Evolutionary conservation across 2,329 filamentous ascomycete genomes (phyloP), one percentile per base, ranked within the genome.

Genomic region (Claviceps pusilla): DNA sequence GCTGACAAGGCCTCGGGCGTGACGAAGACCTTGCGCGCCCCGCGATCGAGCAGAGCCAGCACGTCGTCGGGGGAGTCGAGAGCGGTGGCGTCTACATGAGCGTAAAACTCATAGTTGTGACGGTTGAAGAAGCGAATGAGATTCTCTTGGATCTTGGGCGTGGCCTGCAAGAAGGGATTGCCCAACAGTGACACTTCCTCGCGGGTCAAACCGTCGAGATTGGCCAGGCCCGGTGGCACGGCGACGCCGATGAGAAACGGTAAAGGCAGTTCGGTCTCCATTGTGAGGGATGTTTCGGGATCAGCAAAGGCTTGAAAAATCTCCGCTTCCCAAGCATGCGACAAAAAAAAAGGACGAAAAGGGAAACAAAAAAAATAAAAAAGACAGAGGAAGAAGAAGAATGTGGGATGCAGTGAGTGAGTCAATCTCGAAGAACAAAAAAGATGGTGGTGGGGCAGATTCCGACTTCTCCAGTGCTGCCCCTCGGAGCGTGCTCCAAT

Each of bases 11-110:
- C 85, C 55, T 82, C 76, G 50, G 83, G 78, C 19, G 78, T 78
- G 51, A 95, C 86, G 67, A 97, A 93, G 58, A 93, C 84, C 66
- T 85, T 93, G 52, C 83, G 80, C 7, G 89, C 89, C 56, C 93
- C 93, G 59, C 83, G 80, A 67, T 98, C 87, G 54, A 98, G 80
- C 41, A 97, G 76, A 49, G 86, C 79, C 53, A 91, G 72, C 41
- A 97, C 75, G 59, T 94, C 86, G 60, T 89, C 84, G 54, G 75
- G 73, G 11, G 82, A 82, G 37, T 78, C 68, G 43, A 97, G 75
- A 28, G 72, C 71, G 4, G 86, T 84, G 51, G 83, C 89, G 62
- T 95, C 88, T 60, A 95, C 79, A 66, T 86, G 89, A 59, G 87
- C 79, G 59, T 77, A 73, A 59, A 78, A 76, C 39, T 76, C 73